A percentile compares a stretch with the other conserved stretches of the same genome.
Evolutionary conservation across 2,329 filamentous ascomycete species (phyloP).

Genomic region (Aspergillus pseudoterreus): DNA sequence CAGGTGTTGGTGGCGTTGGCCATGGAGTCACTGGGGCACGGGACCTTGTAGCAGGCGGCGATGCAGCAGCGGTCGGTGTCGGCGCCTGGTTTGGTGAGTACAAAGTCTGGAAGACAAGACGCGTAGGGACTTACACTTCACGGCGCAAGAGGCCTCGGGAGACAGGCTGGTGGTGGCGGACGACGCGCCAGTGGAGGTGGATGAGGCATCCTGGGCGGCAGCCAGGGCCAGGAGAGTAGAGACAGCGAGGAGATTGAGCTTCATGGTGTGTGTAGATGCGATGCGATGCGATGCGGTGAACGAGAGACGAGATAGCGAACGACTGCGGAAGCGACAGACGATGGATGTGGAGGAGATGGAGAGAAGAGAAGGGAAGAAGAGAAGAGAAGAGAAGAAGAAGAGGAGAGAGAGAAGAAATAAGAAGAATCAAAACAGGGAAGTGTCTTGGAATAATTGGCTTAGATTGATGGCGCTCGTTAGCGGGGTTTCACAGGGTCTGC

Average conservation of each 20-base stretch:
- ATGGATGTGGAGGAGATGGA: constrained; percentile 5
- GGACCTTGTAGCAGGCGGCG: constrained; percentile 49
- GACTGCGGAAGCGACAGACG: background rate
- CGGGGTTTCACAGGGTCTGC: constrained; percentile 15
- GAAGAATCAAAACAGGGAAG: constrained; percentile 12
- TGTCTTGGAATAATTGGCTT: background rate
- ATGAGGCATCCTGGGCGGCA: constrained; percentile 34
- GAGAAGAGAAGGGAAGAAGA: constrained; percentile 8
- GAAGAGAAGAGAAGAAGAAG: constrained; percentile 4
- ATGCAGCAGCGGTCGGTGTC: constrained; percentile 48
- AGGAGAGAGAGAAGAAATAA: constrained; percentile 8
- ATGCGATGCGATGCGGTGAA: too few species aligned
- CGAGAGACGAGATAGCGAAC: constrained; percentile 11
- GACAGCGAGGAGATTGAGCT: constrained; percentile 43
- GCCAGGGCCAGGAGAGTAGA: constrained; percentile 44
- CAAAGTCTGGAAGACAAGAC: too few species aligned
- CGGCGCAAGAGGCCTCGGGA: constrained; percentile 32
- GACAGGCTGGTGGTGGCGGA: constrained; percentile 31
- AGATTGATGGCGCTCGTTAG: constrained; percentile 13
- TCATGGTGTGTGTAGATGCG: constrained; percentile 28
- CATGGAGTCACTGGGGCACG: constrained; percentile 50
- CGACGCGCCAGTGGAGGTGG: constrained; percentile 22
- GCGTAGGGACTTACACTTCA: constrained; percentile 27
- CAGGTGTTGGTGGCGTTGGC: constrained; percentile 51
- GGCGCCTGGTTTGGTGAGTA: constrained; percentile 28